Conservation (phyloP, 1,139 yeast species). For the Taphrina wiesneri region DNA sequence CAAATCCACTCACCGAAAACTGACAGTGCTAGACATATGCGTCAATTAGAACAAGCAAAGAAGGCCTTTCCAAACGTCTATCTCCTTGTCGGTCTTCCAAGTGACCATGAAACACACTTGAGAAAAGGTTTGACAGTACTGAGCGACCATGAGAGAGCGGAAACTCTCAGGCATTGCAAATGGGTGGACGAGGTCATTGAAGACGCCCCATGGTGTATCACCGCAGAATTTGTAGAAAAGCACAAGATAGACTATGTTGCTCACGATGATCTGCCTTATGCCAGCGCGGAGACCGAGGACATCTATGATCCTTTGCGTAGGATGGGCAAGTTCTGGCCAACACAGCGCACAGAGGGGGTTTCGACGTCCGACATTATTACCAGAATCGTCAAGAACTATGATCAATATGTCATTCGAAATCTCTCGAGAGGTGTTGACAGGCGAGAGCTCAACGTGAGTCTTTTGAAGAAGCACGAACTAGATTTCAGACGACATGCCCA, state of each 20-base stretch:
- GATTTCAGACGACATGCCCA: conserved; percentile 86
- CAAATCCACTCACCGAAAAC: not conserved
- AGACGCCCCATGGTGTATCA: conserved; percentile 93
- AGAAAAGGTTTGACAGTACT: conserved; percentile 91
- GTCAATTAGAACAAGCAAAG: conserved; percentile 93
- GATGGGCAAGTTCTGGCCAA: conserved; percentile 84
- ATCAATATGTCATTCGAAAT: conserved; percentile 92
- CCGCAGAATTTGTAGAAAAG: conserved; percentile 71
- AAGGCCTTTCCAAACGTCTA: conserved; percentile 83
- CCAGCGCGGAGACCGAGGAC: conserved; percentile 73
- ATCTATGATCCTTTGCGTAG: conserved; percentile 90
- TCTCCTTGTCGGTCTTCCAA: conserved; percentile 87
- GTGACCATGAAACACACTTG: conserved; percentile 85
- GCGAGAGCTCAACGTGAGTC: conserved; percentile 90
- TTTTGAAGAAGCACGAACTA: conserved; percentile 94
- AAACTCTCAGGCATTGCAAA: conserved; percentile 80
- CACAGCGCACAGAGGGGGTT: conserved; percentile 95
- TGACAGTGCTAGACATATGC: conserved; percentile 61
- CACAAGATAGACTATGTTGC: conserved; percentile 95
- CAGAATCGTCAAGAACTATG: conserved; percentile 90
- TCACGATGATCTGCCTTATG: conserved; percentile 95
- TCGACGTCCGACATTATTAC: conserved; percentile 96
- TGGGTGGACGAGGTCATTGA: conserved; percentile 98
- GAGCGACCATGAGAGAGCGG: conserved; percentile 82
- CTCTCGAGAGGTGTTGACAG: conserved; percentile 97